Evolutionary conservation across 176 grass and related monocot genomes (phyloP).

Genomic region (Bolboschoenus planiculmis): DNA sequence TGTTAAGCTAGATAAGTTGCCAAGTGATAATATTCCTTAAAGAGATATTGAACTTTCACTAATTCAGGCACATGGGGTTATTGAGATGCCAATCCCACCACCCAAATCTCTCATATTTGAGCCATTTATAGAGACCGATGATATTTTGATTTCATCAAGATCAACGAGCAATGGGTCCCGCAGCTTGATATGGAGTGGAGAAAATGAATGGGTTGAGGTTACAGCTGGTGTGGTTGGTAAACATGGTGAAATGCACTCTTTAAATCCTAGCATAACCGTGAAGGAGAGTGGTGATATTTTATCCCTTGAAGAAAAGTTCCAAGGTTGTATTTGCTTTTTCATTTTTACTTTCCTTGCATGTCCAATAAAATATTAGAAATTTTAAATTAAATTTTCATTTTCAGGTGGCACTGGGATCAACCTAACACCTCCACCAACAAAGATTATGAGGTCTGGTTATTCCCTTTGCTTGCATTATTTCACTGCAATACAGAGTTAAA

Average conservation of each 20-base stretch:
- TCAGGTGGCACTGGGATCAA: constrained; percentile 94
- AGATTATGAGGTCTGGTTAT: constrained; percentile 61
- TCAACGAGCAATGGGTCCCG: constrained; percentile 34
- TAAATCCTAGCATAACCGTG: constrained; percentile 90
- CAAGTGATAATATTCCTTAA: background rate
- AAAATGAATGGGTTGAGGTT: constrained; percentile 76
- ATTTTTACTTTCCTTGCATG: background rate
- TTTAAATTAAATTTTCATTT: constrained; percentile 9
- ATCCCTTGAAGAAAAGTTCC: constrained; percentile 96
- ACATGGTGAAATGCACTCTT: constrained; percentile 62
- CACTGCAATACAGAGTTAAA: background rate
- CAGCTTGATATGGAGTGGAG: constrained; percentile 57
- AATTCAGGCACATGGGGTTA: constrained; percentile 70
- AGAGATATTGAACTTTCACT: constrained; percentile 27
- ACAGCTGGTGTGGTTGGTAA: constrained; percentile 82
- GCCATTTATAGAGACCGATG: constrained; percentile 88
- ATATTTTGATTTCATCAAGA: constrained; percentile 70
- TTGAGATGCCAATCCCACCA: constrained; percentile 84
- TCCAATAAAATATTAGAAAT: background rate
- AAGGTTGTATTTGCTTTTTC: constrained; percentile 41
- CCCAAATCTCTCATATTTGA: constrained; percentile 75
- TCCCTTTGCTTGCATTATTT: background rate
- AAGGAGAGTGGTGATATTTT: constrained; percentile 93
- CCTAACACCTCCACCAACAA: constrained; percentile 79
- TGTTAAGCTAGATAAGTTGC: background rate